Evolutionary conservation across 768 basidiomycete genomes (phyloP), one percentile per base, ranked within the genome.

Genomic region (Coprinopsis strossmayeri): DNA sequence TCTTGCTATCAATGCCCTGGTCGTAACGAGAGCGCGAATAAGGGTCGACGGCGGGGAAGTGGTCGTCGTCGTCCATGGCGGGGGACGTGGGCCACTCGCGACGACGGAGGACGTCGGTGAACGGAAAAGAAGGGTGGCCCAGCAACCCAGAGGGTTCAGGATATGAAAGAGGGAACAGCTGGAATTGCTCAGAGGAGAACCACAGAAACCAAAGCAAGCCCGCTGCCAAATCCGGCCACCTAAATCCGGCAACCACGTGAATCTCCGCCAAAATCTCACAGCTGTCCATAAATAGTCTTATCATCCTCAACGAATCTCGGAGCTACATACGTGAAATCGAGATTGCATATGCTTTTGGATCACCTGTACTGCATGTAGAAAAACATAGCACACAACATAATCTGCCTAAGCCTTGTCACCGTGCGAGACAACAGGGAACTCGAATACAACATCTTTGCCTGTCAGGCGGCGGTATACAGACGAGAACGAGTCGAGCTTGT

Each of bases 401-500:
- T 55, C 58, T 67, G 62, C 57, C 58, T 65, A 57, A 58, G 58
- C 58, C 57, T 60, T 64, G 72, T 82, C 87, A 67, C 85, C 81
- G 65, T 83, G 82, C 59, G 73, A 71, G 57, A 77, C 80, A 54
- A 82, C 81, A 37, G 90, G 90, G 76, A 92, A 92, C 76, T 92
- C 90, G 64, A 92, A 92, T 47, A 87, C 84, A 50, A 96, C 94
- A 55, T 97, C 94, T 78, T 96, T 97, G 66, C 94, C 94, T 56
- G 93, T 95, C 66, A 96, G 73, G 54, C 87, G 81, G 63, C 87
- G 88, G 80, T 96, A 97, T 55, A 98, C 91, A 34, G 91, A 93
- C 42, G 94, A 88, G 78, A 98, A 99, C 55, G 94, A 95, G 74
- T 99, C 96, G 60, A 98, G 81, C 81, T 99, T 99, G 87, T 99